phyloP scores from a whole-genome alignment of 768 basidiomycete species.

The Boletus bicolor region DNA sequence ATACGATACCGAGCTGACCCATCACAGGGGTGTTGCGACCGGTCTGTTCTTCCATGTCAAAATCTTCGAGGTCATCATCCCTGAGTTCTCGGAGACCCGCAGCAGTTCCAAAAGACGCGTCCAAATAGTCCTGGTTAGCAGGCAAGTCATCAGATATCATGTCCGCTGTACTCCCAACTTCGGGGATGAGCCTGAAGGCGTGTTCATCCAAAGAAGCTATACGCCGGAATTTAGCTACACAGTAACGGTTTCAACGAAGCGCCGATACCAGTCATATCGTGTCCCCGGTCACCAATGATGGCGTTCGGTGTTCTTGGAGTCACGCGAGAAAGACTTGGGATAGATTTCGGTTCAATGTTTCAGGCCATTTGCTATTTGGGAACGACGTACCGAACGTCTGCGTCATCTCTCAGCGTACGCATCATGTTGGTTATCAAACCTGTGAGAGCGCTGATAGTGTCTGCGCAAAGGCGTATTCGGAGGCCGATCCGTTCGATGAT shows the following conservation, averaged over 20 bases:
- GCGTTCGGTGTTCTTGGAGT: slow-evolving; percentile 6
- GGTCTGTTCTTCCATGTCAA: slow-evolving; percentile 37
- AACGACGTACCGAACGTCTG: slow-evolving; percentile 26
- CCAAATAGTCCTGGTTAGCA: slow-evolving; percentile 83
- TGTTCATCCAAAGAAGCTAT: slow-evolving; percentile 77
- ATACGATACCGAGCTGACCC: slow-evolving; percentile 44
- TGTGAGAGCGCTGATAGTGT: slow-evolving; percentile 60
- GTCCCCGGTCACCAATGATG: slow-evolving; percentile 3
- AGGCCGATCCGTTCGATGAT: slow-evolving; percentile 51
- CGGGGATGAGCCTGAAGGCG: slow-evolving; percentile 72
- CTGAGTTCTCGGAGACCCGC: slow-evolving; percentile 70
- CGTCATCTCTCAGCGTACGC: slow-evolving; percentile 37
- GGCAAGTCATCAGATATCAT: slow-evolving; percentile 92
- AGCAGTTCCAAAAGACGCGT: slow-evolving; percentile 74
- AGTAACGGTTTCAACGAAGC: background rate
- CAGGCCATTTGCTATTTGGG: background rate
- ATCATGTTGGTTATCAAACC: slow-evolving; percentile 53
- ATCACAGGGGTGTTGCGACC: slow-evolving; percentile 13
- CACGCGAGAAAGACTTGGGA: slow-evolving; percentile 9
- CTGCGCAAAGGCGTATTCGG: slow-evolving; percentile 71
- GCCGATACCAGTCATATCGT: slow-evolving; percentile 30
- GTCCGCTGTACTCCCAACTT: slow-evolving; percentile 77
- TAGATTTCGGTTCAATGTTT: background rate
- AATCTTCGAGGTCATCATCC: slow-evolving; percentile 73
- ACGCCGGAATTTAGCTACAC: slow-evolving; percentile 2